phyloP scores from a whole-genome alignment of 805 yeast species.

The Naumovozyma dairenensis region DNA sequence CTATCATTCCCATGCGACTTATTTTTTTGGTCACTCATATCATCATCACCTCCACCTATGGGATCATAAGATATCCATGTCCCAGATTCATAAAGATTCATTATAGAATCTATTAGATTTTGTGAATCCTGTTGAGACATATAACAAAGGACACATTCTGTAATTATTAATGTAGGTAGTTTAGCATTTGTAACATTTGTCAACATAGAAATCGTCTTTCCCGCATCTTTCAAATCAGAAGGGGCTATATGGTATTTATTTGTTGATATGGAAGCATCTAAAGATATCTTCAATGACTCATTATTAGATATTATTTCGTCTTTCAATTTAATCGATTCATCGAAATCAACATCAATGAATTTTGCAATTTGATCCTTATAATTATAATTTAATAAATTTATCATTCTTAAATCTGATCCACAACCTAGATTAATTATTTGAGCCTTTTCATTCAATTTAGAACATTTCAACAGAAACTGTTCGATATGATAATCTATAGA shows the following conservation, averaged over 20 bases:
- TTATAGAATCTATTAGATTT: constrained; percentile 30
- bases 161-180: constrained; percentile 41
- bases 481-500: constrained; percentile 34
- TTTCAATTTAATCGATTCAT: constrained; percentile 38
- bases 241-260: constrained; percentile 24
- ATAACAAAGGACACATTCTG: constrained; percentile 54
- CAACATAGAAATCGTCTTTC: constrained; percentile 22
- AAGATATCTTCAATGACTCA: constrained; percentile 2
- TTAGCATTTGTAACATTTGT: constrained; percentile 7
- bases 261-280: constrained; percentile 2
- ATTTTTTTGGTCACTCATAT: constrained; percentile 29
- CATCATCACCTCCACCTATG: constrained; percentile 47
- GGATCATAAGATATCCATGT: constrained; percentile 45
- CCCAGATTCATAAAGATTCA: constrained; percentile 15
- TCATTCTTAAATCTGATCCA: constrained; percentile 52
- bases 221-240: constrained; percentile 29
- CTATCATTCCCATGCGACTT: no score
- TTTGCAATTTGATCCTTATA: constrained; percentile 14
- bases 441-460: constrained; percentile 13
- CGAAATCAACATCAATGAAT: constrained; percentile 44
- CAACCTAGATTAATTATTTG: constrained; percentile 62
- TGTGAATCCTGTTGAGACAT: constrained; percentile 34
- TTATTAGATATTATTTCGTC: constrained; percentile 13
- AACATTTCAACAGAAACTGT: background rate
- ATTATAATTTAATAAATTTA: constrained; percentile 28